Evolutionary conservation across 2,329 filamentous ascomycete genomes (phyloP), one percentile per base, ranked within the genome.

Genomic region (Phialophora expanda): DNA sequence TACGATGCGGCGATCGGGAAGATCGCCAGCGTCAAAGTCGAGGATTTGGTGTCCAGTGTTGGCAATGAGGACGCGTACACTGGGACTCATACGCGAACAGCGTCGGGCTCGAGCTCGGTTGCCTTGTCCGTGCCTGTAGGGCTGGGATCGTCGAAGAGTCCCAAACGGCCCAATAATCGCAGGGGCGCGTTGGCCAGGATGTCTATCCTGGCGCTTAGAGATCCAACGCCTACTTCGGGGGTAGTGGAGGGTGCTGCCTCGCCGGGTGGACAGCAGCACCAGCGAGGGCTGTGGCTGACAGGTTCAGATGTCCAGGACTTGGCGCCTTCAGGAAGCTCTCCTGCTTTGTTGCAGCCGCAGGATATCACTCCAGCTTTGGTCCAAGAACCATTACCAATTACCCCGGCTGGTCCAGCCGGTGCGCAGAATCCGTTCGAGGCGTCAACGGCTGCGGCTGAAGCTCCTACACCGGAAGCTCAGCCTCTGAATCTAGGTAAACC

Each of bases 131-230:
- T 58, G 1, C 62, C 38, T 44, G 2, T 17, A 7, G 38, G 6
- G 5, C 38, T 44, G 17, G 17, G 38, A 0, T 44, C 17, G 38
- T 44, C 64, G 2, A 64, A 65, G 22, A 69, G 67, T 46, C 67
- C 70, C 7, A 71, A 68, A 56, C 56, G 55, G 44, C 71, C 71
- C 2, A 69, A 62, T 32, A 72, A 71, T 56, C 65, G 65, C 58
- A 64, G 68, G 60, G 71, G 71, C 41, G 70, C 69, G 6, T 64
- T 71, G 46, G 71, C 70, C 11, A 64, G 69, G 53, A 69, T 69
- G 66, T 72, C 70, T 2, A 72, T 73, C n/a, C 48, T 73, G 58
- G 62, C 57, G 3, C 44, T 60, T 2, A 69, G 60, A 50, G 62
- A 68, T 22, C 30, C 59, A 7, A 48, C 41, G n/a, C 22, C n/a